These are phyloP conservation scores for Cordyceps militaris DNA, from an alignment of 2,329 filamentous ascomycete species.

Conservation along the genomic window DNA sequence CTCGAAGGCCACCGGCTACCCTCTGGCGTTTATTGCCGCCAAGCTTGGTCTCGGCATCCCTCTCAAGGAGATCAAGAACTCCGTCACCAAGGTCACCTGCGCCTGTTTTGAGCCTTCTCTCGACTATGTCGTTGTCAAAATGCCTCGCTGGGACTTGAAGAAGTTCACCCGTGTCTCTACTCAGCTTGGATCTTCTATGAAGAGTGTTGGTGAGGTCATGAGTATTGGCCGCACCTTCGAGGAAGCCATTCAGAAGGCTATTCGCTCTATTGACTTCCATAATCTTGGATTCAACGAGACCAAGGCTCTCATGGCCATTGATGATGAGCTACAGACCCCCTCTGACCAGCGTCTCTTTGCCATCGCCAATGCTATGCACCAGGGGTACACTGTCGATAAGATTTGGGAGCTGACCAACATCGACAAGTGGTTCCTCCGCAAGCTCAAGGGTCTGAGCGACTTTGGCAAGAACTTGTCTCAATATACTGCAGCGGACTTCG, in stretches of 20 bases:
- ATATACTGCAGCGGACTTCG: slow-evolving; percentile 58
- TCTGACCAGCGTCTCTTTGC: slow-evolving; percentile 97
- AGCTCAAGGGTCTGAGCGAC: slow-evolving; percentile 83
- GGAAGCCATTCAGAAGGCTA: slow-evolving; percentile 97
- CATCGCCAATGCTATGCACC: slow-evolving; percentile 94
- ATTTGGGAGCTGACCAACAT: slow-evolving; percentile 99
- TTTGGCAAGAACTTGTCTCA: slow-evolving; percentile 74
- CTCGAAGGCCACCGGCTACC: slow-evolving; percentile 95
- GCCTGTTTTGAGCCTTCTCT: slow-evolving; percentile 98
- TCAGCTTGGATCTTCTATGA: slow-evolving; percentile 95
- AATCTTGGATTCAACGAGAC: slow-evolving; percentile 94
- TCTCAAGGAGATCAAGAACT: slow-evolving; percentile 92
- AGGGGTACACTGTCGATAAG: slow-evolving; percentile 89
- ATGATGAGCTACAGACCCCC: slow-evolving; percentile 91
- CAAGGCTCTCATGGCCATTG: slow-evolving; percentile 86
- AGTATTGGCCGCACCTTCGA: slow-evolving; percentile 94
- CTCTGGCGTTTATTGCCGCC: slow-evolving; percentile 90
- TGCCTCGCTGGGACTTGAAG: slow-evolving; percentile 97
- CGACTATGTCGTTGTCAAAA: slow-evolving; percentile 98
- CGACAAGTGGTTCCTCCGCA: slow-evolving; percentile 95
- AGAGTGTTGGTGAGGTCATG: slow-evolving; percentile 99
- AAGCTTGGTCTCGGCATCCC: slow-evolving; percentile 94
- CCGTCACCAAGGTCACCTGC: slow-evolving; percentile 89
- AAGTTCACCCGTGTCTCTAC: slow-evolving; percentile 98
- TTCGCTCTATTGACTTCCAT: slow-evolving; percentile 88